Percentiles rank a stretch among this genome's conserved stretches.
These are phyloP conservation scores for Pleurotus tuber-regium DNA, from an alignment of 768 basidiomycete species.

Conservation along the genomic window DNA sequence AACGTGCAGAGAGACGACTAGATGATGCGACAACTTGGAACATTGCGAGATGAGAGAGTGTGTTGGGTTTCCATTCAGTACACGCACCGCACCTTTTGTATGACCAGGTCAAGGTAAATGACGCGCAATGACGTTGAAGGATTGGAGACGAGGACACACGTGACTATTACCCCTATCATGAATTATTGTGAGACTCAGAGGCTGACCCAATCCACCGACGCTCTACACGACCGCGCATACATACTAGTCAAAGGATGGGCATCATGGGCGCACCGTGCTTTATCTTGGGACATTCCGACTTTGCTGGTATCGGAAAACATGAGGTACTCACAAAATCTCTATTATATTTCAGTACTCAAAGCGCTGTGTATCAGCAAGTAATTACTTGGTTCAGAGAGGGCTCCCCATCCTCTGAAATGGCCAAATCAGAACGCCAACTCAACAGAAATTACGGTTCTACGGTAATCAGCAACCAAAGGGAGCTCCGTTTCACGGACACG, in stretches of 20 bases:
- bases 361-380: too few relatives aligned
- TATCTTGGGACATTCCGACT: too few relatives aligned
- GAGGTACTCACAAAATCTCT: too few relatives aligned
- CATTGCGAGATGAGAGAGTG: background rate
- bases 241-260: too few relatives aligned
- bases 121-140: background rate
- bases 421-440: too few relatives aligned
- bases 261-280: too few relatives aligned
- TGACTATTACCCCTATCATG: background rate
- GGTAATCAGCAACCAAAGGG: background rate
- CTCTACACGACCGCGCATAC: too few relatives aligned
- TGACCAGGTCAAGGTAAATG: background rate
- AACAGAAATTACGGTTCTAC: background rate
- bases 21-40: constrained; percentile 1
- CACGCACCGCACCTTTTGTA: background rate
- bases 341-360: too few relatives aligned
- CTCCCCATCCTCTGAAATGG: background rate
- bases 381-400: too few relatives aligned
- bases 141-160: background rate
- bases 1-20: background rate
- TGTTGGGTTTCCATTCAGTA: background rate
- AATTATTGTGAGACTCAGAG: background rate
- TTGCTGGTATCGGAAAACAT: too few relatives aligned
- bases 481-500: background rate
- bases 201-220: background rate